Percentiles rank a stretch among this genome's conserved stretches.
Conservation (phyloP, 768 basidiomycete species). For the Amanita jacksonii region DNA sequence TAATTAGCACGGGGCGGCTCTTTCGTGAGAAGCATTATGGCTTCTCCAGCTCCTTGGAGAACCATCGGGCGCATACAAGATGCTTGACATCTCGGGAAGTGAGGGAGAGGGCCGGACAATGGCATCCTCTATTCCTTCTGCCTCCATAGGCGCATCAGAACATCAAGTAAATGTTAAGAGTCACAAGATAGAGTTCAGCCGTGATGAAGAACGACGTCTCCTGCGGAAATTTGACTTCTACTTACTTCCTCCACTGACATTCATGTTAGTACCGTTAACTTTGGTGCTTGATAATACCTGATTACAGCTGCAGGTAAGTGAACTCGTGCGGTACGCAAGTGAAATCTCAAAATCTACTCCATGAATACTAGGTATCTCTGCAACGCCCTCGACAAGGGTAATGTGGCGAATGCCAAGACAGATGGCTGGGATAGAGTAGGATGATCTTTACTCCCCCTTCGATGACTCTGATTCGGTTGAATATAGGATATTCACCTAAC, state of each 20-base stretch:
- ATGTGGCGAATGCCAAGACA: conserved; percentile 44
- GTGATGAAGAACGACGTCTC: conserved; percentile 22
- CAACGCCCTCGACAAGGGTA: conserved; percentile 41
- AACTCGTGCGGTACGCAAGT: too few relatives aligned
- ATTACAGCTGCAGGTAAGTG: not conserved
- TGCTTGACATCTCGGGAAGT: too few relatives aligned
- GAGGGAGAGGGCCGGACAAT: too few relatives aligned
- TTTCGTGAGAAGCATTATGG: too few relatives aligned
- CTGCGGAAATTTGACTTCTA: conserved; percentile 32
- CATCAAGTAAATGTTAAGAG: not conserved
- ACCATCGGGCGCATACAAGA: too few relatives aligned
- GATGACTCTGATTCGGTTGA: not conserved
- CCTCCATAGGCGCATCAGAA: too few relatives aligned
- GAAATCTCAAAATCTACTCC: too few relatives aligned
- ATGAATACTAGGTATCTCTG: conserved; percentile 45
- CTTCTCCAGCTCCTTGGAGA: too few relatives aligned
- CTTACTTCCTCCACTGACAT: conserved; percentile 32
- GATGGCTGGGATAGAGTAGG: conserved; percentile 38
- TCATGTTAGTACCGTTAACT: conserved; percentile 24
- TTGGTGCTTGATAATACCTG: not conserved
- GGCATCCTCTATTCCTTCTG: too few relatives aligned
- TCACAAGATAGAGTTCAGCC: conserved; percentile 1
- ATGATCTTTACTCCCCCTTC: not conserved
- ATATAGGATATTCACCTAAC: conserved; percentile 30
- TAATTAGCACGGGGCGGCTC: too few relatives aligned